Evolutionary conservation across 495 filamentous ascomycete genomes (phyloP).

Genomic region (Penicillium chermesinum): DNA sequence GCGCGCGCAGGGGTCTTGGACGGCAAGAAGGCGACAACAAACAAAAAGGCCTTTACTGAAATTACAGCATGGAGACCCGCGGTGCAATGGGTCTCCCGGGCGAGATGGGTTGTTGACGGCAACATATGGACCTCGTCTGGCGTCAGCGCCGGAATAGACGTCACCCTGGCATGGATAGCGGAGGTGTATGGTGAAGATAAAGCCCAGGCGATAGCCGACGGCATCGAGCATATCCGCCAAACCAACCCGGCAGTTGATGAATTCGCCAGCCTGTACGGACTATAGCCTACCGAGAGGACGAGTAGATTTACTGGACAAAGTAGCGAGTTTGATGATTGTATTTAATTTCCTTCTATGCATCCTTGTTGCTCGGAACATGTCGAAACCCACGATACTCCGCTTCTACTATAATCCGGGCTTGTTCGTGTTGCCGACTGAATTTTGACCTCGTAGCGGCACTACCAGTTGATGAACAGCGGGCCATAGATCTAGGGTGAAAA

Average conservation of each 20-base stretch:
- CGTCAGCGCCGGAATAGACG: constrained; percentile 62
- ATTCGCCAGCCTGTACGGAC: constrained; percentile 19
- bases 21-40: constrained; percentile 52
- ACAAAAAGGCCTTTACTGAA: constrained; percentile 22
- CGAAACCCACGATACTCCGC: constrained; percentile 17
- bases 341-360: too few species aligned
- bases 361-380: constrained; percentile 31
- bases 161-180: constrained; percentile 32
- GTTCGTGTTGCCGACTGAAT: constrained; percentile 4
- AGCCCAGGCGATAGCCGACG: constrained; percentile 11
- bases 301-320: background rate
- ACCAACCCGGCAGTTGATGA: constrained; percentile 15
- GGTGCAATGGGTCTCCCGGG: constrained; percentile 54
- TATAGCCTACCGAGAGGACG: background rate
- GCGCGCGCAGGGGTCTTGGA: constrained; percentile 55
- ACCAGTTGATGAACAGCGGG: constrained; percentile 38
- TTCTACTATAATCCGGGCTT: constrained; percentile 9
- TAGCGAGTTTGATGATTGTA: too few species aligned
- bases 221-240: constrained; percentile 17
- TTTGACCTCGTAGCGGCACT: constrained; percentile 35
- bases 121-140: constrained; percentile 64
- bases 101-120: constrained; percentile 62
- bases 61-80: constrained; percentile 34
- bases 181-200: constrained; percentile 13
- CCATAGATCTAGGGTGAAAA: constrained; percentile 31